These are phyloP conservation scores for Tylopilus subfusipes DNA, from an alignment of 768 basidiomycete genomes.

Conservation along the genomic window DNA sequence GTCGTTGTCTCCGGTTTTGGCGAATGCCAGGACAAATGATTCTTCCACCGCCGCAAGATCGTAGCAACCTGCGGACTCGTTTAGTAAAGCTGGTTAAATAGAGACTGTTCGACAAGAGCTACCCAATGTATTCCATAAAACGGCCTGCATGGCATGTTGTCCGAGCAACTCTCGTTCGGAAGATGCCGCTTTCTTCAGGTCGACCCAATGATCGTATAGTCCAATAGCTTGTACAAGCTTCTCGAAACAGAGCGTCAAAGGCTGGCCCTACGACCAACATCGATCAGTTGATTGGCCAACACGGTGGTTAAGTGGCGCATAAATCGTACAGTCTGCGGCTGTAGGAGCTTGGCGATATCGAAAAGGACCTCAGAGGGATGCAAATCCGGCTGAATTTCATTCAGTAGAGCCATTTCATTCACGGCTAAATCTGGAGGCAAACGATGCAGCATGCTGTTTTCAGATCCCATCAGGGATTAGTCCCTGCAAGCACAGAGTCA, in stretches of 20 bases:
- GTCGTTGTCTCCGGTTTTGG: conserved; percentile 53
- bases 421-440: conserved; percentile 44
- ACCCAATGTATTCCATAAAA: conserved; percentile 73
- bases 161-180: conserved; percentile 63
- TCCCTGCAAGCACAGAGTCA: background rate
- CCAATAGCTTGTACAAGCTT: conserved; percentile 65
- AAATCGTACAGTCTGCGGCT: conserved; percentile 53
- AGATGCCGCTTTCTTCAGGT: conserved; percentile 48
- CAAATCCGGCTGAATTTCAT: conserved; percentile 72
- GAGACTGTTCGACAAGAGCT: conserved; percentile 5
- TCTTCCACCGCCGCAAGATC: conserved; percentile 65
- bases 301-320: background rate
- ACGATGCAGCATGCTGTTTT: conserved; percentile 63
- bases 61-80: conserved; percentile 52
- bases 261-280: conserved; percentile 53
- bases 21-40: conserved; percentile 65
- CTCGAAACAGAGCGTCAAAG: conserved; percentile 62
- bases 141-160: conserved; percentile 69
- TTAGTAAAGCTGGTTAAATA: conserved; percentile 1
- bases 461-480: conserved; percentile 11
- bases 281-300: conserved; percentile 8
- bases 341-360: conserved; percentile 74
- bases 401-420: conserved; percentile 50
- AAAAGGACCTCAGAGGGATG: conserved; percentile 74
- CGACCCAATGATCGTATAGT: conserved; percentile 69